A percentile compares a stretch with the other conserved stretches of the same genome.
Conservation (phyloP, 176 grass and related monocot species). For the Triticum turgidum region DNA sequence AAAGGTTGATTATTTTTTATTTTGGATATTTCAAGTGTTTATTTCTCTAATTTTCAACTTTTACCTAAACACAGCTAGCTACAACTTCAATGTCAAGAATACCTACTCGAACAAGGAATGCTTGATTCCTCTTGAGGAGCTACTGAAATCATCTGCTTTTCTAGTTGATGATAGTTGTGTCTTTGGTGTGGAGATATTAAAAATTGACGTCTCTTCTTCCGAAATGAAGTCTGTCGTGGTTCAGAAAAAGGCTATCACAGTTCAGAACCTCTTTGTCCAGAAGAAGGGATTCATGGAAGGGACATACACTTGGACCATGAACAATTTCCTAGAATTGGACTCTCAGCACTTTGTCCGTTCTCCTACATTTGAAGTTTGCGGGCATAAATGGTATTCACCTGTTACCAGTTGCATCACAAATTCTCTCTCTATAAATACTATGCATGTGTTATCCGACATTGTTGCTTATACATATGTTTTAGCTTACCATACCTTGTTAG, state of each 20-base stretch:
- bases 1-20: too few relatives aligned
- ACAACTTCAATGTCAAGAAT: not conserved
- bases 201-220: not conserved
- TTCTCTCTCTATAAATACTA: not conserved
- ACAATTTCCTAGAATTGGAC: not conserved
- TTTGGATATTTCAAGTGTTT: too few relatives aligned
- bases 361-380: constrained; percentile 18
- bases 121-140: constrained; percentile 22
- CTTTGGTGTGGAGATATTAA: constrained; percentile 37
- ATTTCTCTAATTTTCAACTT: not conserved
- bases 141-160: constrained; percentile 29
- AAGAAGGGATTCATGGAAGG: constrained; percentile 26
- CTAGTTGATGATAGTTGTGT: constrained; percentile 36
- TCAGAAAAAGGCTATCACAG: constrained; percentile 9
- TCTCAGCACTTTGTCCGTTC: not conserved
- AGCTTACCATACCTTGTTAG: not conserved
- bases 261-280: not conserved
- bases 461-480: not conserved
- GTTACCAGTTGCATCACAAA: not conserved
- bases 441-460: not conserved
- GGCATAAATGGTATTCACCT: constrained; percentile 24
- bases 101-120: not conserved
- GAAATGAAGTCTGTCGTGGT: not conserved
- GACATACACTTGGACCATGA: constrained; percentile 32
- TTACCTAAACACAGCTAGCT: not conserved